Base-by-base conservation (phyloP, 208 protist species). In the Leishmania guyanensis region DNA sequence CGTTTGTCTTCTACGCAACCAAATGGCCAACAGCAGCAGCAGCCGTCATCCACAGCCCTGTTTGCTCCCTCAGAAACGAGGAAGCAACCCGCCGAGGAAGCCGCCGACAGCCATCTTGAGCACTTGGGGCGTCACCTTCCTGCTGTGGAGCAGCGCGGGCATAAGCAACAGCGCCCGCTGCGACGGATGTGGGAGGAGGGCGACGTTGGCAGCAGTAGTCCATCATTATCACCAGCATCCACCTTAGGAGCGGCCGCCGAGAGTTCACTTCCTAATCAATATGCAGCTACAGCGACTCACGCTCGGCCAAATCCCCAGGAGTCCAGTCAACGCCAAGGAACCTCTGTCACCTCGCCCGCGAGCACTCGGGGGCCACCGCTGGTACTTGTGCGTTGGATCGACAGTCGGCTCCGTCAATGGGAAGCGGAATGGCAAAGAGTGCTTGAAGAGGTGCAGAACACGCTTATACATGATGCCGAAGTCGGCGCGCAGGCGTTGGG, bases 361-460 rank as follows among this genome's bases (percentile, higher is more conserved):
- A 36, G 60, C n/a, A 17, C 60, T 66, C 26, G n/a, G n/a, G 16
- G 69, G 20, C 81, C 81, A 16, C 81, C 81, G 16, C 14, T 69
- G 2, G 58, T 64, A 12, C 56, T 84, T 12, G 66, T 62, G 66
- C 75, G 74, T n/a, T 80, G 81, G 75, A 33, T 84, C 0, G 29
- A 84, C 9, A n/a, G 8, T 16, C 58, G 71, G 29, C 76, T 84
- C 10, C 20, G 71, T 3, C 69, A 80, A 46, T 50, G 69, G 17
- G 75, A 75, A 29, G 58, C 36, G 29, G 70, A 54, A 69, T 84
- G 81, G 81, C 16, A 36, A 5, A 26, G 58, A 0, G 69, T 84
- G n/a, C 68, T 84, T 20, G 75, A 75, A 51, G 81, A 84, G 9
- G 81, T 84, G 29, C 81, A 77, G 53, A 69, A 51, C 3, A 75